A percentile compares a stretch with the other conserved stretches of the same genome.
These are phyloP conservation scores for Aspergillus sergii DNA, from an alignment of 2,329 filamentous ascomycete species.

Conservation along the genomic window DNA sequence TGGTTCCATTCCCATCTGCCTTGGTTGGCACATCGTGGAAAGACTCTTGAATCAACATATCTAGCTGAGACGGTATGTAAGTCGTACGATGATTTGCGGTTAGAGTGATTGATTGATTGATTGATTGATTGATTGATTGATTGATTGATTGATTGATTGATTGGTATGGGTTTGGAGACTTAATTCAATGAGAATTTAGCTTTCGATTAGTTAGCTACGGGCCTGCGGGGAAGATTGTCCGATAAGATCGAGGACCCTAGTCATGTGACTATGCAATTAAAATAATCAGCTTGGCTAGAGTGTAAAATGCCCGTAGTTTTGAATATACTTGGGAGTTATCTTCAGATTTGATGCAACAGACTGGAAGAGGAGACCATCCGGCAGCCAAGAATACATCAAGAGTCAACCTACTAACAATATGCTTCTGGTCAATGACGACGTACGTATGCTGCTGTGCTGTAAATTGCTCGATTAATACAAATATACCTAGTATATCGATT, in stretches of 20 bases:
- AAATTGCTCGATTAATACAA: not conserved
- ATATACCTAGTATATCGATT: not conserved
- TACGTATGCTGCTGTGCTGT: not conserved
- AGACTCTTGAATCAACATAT: constrained; percentile 41
- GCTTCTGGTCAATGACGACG: not conserved
- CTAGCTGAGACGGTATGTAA: not conserved
- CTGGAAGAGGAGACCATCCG: not conserved
- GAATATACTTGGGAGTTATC: not conserved
- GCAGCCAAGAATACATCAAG: not conserved
- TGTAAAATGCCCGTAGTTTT: not conserved
- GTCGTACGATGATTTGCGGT: not conserved
- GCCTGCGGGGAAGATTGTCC: constrained; percentile 14
- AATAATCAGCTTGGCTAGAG: not conserved
- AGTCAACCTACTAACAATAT: not conserved
- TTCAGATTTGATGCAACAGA: not conserved
- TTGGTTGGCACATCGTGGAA: constrained; percentile 41
- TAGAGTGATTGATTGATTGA: not conserved
- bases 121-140: too few relatives aligned
- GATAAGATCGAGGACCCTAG: constrained; percentile 25
- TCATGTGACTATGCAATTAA: constrained; percentile 23
- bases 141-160: not conserved
- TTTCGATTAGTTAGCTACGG: not conserved
- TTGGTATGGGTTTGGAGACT: not conserved
- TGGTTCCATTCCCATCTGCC: constrained; percentile 40
- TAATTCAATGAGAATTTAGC: not conserved